Evolutionary conservation across 73 alveolate genomes (phyloP).

Genomic region (Paramecium primaurelia): DNA sequence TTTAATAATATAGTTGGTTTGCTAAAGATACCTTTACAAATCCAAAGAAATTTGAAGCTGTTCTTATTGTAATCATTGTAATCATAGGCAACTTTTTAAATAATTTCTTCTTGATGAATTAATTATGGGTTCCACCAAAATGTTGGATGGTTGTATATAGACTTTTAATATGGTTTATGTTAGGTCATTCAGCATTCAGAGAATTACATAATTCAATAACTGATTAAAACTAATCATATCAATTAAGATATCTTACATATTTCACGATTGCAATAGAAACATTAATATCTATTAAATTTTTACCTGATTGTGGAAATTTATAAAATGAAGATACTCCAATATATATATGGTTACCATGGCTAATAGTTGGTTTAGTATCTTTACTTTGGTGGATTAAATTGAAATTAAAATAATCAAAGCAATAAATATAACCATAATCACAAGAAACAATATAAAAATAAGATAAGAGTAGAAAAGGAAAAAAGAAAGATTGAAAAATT

Average conservation of each 20-base stretch:
- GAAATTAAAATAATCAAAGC: not conserved
- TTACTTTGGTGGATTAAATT: not conserved
- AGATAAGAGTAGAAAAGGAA: not conserved
- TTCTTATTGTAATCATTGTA: conserved; percentile 56
- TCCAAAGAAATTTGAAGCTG: conserved; percentile 71
- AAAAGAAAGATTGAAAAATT: not conserved
- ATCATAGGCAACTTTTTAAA: conserved; percentile 71
- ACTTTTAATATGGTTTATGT: conserved; percentile 74
- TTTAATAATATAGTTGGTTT: conserved; percentile 73
- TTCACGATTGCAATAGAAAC: conserved; percentile 68
- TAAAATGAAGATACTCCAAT: conserved; percentile 54
- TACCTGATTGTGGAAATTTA: conserved; percentile 72
- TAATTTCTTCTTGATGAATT: conserved; percentile 75
- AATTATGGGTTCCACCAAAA: conserved; percentile 85
- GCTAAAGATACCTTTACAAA: conserved; percentile 58
- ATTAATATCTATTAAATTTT: conserved; percentile 67
- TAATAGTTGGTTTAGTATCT: not conserved
- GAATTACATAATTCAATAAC: conserved; percentile 73
- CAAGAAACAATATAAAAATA: not conserved
- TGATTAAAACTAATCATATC: conserved; percentile 62
- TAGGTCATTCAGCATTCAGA: conserved; percentile 73
- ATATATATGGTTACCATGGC: conserved; percentile 54
- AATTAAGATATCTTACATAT: conserved; percentile 71
- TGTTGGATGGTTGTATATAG: conserved; percentile 66
- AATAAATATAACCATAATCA: not conserved